Percentiles rank a stretch among this genome's conserved stretches.
Evolutionary conservation across 2,329 filamentous ascomycete genomes (phyloP).

Genomic region (Aspergillus sp.): DNA sequence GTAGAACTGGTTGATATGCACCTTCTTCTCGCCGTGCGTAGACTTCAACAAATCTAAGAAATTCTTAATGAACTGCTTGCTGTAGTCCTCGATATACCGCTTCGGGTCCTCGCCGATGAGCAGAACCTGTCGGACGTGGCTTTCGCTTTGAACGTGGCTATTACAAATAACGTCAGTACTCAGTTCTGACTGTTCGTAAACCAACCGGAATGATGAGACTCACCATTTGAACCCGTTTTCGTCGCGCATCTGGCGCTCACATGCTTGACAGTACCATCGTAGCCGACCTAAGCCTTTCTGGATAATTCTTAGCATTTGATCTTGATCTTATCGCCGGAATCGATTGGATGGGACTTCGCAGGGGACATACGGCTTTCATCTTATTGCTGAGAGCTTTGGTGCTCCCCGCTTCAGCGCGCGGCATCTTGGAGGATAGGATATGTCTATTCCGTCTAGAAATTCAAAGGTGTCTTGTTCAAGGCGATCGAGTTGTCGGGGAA

Average conservation of each 20-base stretch:
- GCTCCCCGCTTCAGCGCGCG: slow-evolving; percentile 85
- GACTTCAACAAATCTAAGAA: slow-evolving; percentile 77
- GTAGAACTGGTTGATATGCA: slow-evolving; percentile 91
- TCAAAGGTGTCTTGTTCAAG: not conserved
- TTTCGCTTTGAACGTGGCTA: slow-evolving; percentile 77
- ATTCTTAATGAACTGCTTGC: slow-evolving; percentile 75
- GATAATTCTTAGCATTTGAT: slow-evolving; percentile 11
- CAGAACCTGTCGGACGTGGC: slow-evolving; percentile 86
- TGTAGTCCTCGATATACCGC: slow-evolving; percentile 80
- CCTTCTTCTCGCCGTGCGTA: slow-evolving; percentile 84
- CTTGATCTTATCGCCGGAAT: not conserved
- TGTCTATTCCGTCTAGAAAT: not conserved
- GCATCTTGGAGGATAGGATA: slow-evolving; percentile 60
- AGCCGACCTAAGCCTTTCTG: slow-evolving; percentile 66
- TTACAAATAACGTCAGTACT: not conserved
- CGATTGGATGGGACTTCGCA: slow-evolving; percentile 25
- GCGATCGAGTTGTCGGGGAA: not conserved
- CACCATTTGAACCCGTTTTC: slow-evolving; percentile 82
- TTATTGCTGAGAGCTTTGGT: slow-evolving; percentile 90
- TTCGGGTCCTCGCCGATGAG: slow-evolving; percentile 83
- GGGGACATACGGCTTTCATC: slow-evolving; percentile 73
- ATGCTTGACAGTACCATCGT: slow-evolving; percentile 88
- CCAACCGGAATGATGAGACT: not conserved
- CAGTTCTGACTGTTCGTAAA: not conserved
- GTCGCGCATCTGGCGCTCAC: slow-evolving; percentile 74